Conservation (phyloP, 2,329 filamentous ascomycete species). For the Lachnellula cervina region DNA sequence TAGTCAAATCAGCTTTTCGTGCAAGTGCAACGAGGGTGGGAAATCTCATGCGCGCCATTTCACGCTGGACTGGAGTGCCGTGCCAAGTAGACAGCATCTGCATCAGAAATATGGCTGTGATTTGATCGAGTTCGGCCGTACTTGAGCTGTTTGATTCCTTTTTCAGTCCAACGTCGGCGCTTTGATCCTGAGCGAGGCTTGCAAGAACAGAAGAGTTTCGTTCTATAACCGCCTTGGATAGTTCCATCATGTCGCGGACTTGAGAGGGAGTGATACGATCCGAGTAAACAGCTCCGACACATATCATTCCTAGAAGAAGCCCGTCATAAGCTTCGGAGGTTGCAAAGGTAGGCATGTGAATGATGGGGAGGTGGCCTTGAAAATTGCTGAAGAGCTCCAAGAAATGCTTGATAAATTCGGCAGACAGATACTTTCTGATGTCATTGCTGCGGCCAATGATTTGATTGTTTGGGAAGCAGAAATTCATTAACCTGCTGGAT, state of each 20-base stretch:
- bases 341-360: constrained; percentile 68
- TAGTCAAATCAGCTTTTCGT: constrained; percentile 52
- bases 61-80: constrained; percentile 60
- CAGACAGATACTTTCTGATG: constrained; percentile 53
- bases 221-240: constrained; percentile 54
- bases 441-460: constrained; percentile 50
- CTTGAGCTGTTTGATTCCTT: constrained; percentile 34
- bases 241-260: constrained; percentile 64
- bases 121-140: constrained; percentile 54
- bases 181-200: constrained; percentile 38
- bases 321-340: constrained; percentile 61
- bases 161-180: constrained; percentile 36
- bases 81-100: constrained; percentile 64
- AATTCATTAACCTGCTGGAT: constrained; percentile 51
- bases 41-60: constrained; percentile 56
- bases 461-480: constrained; percentile 52
- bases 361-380: constrained; percentile 67
- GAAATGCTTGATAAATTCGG: constrained; percentile 66
- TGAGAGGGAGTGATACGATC: constrained; percentile 54
- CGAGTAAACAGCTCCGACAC: constrained; percentile 71
- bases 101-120: constrained; percentile 62
- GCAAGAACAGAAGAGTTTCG: constrained; percentile 49
- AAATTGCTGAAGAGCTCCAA: constrained; percentile 68
- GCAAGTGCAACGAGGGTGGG: constrained; percentile 52
- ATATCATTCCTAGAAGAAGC: constrained; percentile 65